Base-by-base conservation (phyloP, 2,329 filamentous ascomycete species). In the Rhynchosporium secalis region DNA sequence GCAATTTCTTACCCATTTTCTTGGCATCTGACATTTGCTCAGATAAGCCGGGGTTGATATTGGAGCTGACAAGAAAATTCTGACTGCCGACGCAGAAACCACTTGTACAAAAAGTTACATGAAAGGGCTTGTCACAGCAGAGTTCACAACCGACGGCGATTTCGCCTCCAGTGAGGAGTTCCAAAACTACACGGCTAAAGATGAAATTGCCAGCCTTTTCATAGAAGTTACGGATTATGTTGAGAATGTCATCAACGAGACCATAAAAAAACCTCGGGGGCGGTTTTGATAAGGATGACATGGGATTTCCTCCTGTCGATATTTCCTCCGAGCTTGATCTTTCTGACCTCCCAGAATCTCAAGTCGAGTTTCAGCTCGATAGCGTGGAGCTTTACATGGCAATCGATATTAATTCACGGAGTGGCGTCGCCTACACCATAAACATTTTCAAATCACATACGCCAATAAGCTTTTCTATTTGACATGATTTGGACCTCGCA, bases 331-430 rank as follows among this genome's bases (percentile, higher is more conserved):
- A 81, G 62, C 65, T 83, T 1, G 74, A 78, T 15, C 48, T 82
- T 0, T 74, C 75, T 0, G 70, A 74, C 8, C 76, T 84, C 4
- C 80, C 79, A 0, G 77, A 78, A 29, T 74, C 72, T 28, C 67
- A 71, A 2, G 70, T 86, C 0, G 68, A 71, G 4, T 78, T 86
- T 51, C 72, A 77, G 31, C 81, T 86, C 62, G 80, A 83, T 58
- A 75, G 73, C 0, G 55, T 84, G 38, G 83, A 86, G 66, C 63
- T 86, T 0, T 86, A 83, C 67, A 74, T 84, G 64, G 68, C 78
- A 49, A 66, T 83, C 4, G 76, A 80, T 56, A 79, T 78, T 0
- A 72, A 74, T 0, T 65, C 85, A 0, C 73, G 75, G 0, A 75
- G 73, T 0, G 76, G 75, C 0, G 72, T 77, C 0, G 79, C 77